Evolutionary conservation across 2,329 filamentous ascomycete genomes (phyloP).

Genomic region (Alternaria ventricosa): DNA sequence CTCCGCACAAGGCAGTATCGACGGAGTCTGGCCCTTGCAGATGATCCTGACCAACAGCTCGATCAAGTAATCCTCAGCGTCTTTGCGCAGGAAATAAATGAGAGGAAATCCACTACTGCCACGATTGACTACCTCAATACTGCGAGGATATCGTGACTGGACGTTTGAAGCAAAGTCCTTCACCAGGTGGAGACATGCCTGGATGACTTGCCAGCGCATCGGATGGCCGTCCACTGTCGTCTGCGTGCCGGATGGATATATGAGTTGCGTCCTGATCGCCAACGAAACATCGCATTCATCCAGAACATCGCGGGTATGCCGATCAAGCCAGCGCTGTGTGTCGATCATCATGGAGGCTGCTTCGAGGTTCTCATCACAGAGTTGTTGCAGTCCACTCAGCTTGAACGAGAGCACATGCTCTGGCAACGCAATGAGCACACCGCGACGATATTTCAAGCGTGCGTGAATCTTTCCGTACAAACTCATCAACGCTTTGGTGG

Average conservation of each 20-base stretch:
- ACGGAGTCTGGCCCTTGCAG: constrained; percentile 32
- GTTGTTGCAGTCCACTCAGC: constrained; percentile 64
- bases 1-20: constrained; percentile 33
- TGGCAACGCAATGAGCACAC: constrained; percentile 66
- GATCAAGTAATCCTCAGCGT: constrained; percentile 43
- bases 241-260: constrained; percentile 54
- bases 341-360: constrained; percentile 58
- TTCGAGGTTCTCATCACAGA: constrained; percentile 56
- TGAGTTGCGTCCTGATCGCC: constrained; percentile 51
- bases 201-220: constrained; percentile 48
- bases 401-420: constrained; percentile 71
- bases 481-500: constrained; percentile 35
- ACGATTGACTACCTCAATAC: constrained; percentile 58
- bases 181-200: constrained; percentile 46
- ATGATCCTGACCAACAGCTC: constrained; percentile 40
- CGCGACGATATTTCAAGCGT: constrained; percentile 52
- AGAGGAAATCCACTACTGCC: constrained; percentile 57
- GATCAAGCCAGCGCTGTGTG: constrained; percentile 59
- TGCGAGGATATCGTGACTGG: constrained; percentile 48
- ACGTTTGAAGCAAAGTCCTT: constrained; percentile 43
- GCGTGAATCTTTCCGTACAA: constrained; percentile 50
- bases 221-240: constrained; percentile 50
- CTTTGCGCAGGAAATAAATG: constrained; percentile 60
- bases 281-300: constrained; percentile 65
- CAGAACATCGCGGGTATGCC: constrained; percentile 63